Evolutionary conservation across 805 yeast genomes (phyloP), one percentile per base, ranked within the genome.

Genomic region (Zygosaccharomyces rouxii): DNA sequence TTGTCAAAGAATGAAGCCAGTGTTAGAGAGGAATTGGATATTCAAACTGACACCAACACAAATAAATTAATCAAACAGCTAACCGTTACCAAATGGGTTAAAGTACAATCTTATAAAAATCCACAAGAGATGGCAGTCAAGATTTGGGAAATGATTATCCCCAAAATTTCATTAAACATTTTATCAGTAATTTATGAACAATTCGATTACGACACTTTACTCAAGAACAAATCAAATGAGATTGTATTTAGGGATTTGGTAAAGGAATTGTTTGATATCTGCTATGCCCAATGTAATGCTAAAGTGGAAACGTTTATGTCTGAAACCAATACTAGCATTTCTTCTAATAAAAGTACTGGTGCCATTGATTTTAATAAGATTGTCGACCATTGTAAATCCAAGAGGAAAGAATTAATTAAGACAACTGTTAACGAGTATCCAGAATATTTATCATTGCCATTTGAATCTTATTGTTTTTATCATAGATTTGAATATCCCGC

Each of bases 381-480:
- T 23, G 51, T 63, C 3, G 42, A 51, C 2, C 49, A 52, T 18
- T 51, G 60, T 13, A 57, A 60, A 41, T 44, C 48, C n/a, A 60
- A 62, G 28, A 59, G 60, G 25, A 51, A 45, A 37, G 56, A 55
- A 18, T 46, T 64, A 19, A 56, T 57, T 11, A 53, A 52, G 7
- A 53, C 58, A 3, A 59, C 63, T 1, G 58, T 55, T 10, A 64
- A 55, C 44, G 67, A 64, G 49, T 62, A 65, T 49, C 68, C 69
- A 1, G 68, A 64, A 42, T 64, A 57, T 54, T 51, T 66, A 38
- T 55, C 66, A 1, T 38, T 66, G 19, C 63, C 68, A 13, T 66
- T 64, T 53, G 70, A 66, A 52, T 56, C 67, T n/a, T 66, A 66
- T 47, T 66, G 67, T 48, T 66, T 65, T 46, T 63, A 61, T 38